These are phyloP conservation scores for Penicillium rolfsii DNA, from an alignment of 2,329 filamentous ascomycete genomes.

Conservation along the genomic window DNA sequence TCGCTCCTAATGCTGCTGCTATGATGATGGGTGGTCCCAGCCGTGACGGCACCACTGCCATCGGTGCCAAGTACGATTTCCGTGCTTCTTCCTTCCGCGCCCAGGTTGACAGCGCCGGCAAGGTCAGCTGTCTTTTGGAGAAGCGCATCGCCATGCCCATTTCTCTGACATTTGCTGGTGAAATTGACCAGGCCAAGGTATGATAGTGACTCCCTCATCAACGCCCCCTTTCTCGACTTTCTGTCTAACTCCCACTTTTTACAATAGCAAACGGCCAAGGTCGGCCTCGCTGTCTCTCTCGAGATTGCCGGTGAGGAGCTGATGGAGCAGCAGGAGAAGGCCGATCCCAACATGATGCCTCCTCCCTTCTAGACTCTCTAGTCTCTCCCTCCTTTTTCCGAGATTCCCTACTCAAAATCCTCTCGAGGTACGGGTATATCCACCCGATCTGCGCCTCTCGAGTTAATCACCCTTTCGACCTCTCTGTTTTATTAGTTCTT, in stretches of 20 bases:
- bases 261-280: conserved; percentile 84
- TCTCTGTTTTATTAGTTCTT: conserved; percentile 52
- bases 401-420: conserved; percentile 53
- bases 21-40: conserved; percentile 75
- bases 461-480: conserved; percentile 38
- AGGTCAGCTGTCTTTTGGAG: conserved; percentile 88
- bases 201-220: conserved; percentile 45
- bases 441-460: conserved; percentile 14
- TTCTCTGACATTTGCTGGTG: conserved; percentile 90
- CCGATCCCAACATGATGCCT: conserved; percentile 49
- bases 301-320: conserved; percentile 83
- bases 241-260: conserved; percentile 16
- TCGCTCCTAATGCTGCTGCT: conserved; percentile 66
- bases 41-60: conserved; percentile 86
- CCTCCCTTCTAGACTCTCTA: conserved; percentile 52
- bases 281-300: conserved; percentile 90
- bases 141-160: conserved; percentile 94
- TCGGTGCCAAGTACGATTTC: conserved; percentile 99
- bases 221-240: background rate
- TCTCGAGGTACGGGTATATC: conserved; percentile 9
- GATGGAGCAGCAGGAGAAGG: conserved; percentile 76
- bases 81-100: conserved; percentile 92
- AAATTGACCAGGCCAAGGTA: conserved; percentile 95
- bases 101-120: conserved; percentile 93
- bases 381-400: conserved; percentile 26